These are phyloP conservation scores for Exophiala dermatitidis DNA, from an alignment of 2,329 filamentous ascomycete species.

Conservation along the genomic window DNA sequence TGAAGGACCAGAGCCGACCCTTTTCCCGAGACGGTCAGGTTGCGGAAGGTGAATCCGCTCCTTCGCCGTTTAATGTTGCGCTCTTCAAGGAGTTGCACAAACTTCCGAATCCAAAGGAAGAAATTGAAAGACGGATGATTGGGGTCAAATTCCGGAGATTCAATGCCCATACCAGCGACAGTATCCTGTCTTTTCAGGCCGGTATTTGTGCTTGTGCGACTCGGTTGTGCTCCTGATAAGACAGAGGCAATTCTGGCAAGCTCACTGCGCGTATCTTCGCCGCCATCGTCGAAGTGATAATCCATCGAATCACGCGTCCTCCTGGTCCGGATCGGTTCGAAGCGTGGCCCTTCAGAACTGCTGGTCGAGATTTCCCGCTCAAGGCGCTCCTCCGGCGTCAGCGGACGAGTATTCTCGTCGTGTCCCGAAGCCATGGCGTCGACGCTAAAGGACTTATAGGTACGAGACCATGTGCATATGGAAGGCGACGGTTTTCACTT, in stretches of 20 bases:
- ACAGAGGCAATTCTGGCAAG: conserved; percentile 18
- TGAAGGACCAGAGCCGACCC: conserved; percentile 61
- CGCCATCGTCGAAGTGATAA: conserved; percentile 16
- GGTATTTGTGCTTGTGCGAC: conserved; percentile 1
- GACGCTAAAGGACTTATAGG: not conserved
- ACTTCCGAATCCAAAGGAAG: conserved; percentile 20
- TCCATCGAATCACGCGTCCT: conserved; percentile 16
- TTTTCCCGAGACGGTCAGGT: conserved; percentile 59
- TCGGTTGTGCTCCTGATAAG: conserved; percentile 14
- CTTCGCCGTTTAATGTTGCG: conserved; percentile 10
- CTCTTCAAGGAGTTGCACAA: conserved; percentile 17
- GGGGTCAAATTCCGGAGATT: conserved; percentile 21
- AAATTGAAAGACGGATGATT: conserved; percentile 20
- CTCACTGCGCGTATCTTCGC: conserved; percentile 10
- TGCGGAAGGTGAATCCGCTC: conserved; percentile 56
- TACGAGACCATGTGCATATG: too few relatives aligned
- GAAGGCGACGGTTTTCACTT: too few relatives aligned
- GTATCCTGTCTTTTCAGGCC: conserved; percentile 18
- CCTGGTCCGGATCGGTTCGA: conserved; percentile 21
- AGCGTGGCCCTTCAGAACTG: conserved; percentile 25
- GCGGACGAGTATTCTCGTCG: not conserved
- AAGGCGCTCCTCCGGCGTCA: not conserved
- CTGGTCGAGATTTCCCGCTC: conserved; percentile 31
- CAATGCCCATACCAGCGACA: conserved; percentile 19
- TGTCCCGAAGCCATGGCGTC: conserved; percentile 1